Evolutionary conservation across 169 alveolate genomes (phyloP), one percentile per base, ranked within the genome.

Genomic region (Perkinsus marinus): DNA sequence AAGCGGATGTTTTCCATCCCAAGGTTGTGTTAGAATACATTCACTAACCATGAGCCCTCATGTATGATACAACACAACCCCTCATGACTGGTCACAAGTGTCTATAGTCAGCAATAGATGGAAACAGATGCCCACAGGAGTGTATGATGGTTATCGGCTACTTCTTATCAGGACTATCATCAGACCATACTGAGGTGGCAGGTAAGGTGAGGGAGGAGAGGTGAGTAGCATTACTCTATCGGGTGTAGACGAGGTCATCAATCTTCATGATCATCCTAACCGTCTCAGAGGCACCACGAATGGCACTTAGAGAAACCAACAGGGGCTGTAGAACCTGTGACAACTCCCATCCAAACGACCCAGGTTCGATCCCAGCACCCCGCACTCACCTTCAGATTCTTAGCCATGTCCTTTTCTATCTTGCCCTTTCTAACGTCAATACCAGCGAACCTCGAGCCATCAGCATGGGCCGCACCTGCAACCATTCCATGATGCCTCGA

Each of bases 181-280:
- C 46, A 3, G 46, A 41, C 10, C 19, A 41, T 41, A 41, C 46
- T 41, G 19, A 41, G 10, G 46, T n/a, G 46, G 46, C 46, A 41
- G 3, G 19, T 41, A 10, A 41, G 46, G 46, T 41, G 46, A 10
- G 46, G 46, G 46, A 41, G 10, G 10, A 3, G 46, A 41, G 10
- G 46, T 41, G 46, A 16, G 26, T 30, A 57, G 26, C 79, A 89
- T 34, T 7, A 41, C 91, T 30, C 91, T 92, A 92, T 39, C 94
- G 93, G 26, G 92, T 89, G 90, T 91, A 91, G 79, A 99, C 99
- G 79, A 98, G 97, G 94, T 99, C 99, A 95, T 99, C 99, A 92
- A 99, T 98, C 94, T 98, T 98, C 69, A 99, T 96, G 68, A 99
- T 98, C 99, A 99, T 98, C 98, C 99, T 97, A 34, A 99, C 99